Evolutionary conservation across 176 grass and related monocot species (phyloP).

Genomic region (Triticum timopheevii): DNA sequence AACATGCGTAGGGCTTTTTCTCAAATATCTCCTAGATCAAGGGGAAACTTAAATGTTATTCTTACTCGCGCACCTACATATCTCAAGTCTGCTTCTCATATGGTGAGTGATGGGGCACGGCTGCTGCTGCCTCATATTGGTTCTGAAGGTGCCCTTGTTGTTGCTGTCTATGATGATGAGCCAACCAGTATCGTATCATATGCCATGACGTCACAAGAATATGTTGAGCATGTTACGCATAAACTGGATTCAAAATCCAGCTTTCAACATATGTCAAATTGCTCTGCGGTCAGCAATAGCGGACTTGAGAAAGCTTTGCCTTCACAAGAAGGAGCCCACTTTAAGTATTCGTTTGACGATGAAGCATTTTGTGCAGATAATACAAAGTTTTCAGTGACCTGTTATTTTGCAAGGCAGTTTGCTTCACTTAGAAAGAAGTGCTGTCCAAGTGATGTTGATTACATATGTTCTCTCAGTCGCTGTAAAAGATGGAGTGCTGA

Average conservation of each 20-base stretch:
- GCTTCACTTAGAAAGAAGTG: conserved; percentile 71
- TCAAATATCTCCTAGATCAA: conserved; percentile 57
- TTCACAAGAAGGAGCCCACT: conserved; percentile 57
- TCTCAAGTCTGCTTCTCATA: conserved; percentile 50
- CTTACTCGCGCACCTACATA: conserved; percentile 47
- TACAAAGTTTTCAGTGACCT: conserved; percentile 83
- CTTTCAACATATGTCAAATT: conserved; percentile 27
- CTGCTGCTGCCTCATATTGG: conserved; percentile 65
- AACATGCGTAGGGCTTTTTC: conserved; percentile 87
- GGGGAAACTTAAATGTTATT: conserved; percentile 61
- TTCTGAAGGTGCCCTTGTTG: conserved; percentile 49
- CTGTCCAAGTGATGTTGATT: conserved; percentile 71
- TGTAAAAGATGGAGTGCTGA: conserved; percentile 87
- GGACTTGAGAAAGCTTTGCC: conserved; percentile 38
- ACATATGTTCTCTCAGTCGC: conserved; percentile 72
- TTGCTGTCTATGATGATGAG: conserved; percentile 92
- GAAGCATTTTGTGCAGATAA: conserved; percentile 61
- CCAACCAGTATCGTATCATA: conserved; percentile 85
- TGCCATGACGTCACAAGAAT: conserved; percentile 63
- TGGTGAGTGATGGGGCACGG: conserved; percentile 64
- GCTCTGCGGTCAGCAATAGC: not conserved
- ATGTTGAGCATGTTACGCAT: conserved; percentile 43
- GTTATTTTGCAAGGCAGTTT: conserved; percentile 87
- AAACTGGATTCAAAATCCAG: conserved; percentile 25
- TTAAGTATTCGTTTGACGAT: conserved; percentile 70